Conservation (phyloP, 2,329 filamentous ascomycete genomes). For the Colletotrichum somersetense region DNA sequence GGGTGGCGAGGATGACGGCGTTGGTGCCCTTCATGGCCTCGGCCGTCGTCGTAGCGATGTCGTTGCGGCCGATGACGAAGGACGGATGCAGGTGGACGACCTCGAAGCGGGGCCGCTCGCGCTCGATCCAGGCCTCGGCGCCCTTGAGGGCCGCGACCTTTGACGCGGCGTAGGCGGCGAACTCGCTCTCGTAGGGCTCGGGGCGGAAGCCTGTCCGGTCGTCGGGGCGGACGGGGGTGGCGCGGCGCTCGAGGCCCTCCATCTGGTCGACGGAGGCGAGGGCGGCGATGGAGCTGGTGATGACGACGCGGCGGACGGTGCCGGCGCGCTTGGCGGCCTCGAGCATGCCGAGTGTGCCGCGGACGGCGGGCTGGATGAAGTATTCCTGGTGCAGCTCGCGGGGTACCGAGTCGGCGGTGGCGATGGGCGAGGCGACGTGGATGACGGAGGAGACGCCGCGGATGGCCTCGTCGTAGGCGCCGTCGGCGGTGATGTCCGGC, state of each 20-base stretch:
- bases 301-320: conserved; percentile 57
- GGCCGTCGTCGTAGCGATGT: conserved; percentile 46
- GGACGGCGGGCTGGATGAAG: conserved; percentile 68
- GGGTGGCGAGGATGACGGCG: conserved; percentile 49
- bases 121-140: conserved; percentile 50
- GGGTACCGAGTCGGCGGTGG: conserved; percentile 68
- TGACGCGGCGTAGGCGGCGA: conserved; percentile 53
- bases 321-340: conserved; percentile 57
- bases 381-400: conserved; percentile 63
- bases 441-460: conserved; percentile 55
- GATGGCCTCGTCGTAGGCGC: conserved; percentile 58
- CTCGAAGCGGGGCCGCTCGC: conserved; percentile 51
- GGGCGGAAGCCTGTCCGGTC: conserved; percentile 32
- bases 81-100: conserved; percentile 53
- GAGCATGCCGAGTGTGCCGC: conserved; percentile 64
- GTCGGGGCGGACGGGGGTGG: conserved; percentile 9
- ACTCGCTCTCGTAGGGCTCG: conserved; percentile 43
- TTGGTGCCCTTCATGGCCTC: conserved; percentile 53
- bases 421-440: conserved; percentile 49
- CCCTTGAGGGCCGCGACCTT: conserved; percentile 52
- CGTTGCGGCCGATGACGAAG: conserved; percentile 54
- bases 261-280: conserved; percentile 30
- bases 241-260: conserved; percentile 28
- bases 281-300: conserved; percentile 64
- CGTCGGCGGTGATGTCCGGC: conserved; percentile 52